Base-by-base conservation (phyloP, 1,139 yeast genomes). In the Magnusiomyces magnusii region DNA sequence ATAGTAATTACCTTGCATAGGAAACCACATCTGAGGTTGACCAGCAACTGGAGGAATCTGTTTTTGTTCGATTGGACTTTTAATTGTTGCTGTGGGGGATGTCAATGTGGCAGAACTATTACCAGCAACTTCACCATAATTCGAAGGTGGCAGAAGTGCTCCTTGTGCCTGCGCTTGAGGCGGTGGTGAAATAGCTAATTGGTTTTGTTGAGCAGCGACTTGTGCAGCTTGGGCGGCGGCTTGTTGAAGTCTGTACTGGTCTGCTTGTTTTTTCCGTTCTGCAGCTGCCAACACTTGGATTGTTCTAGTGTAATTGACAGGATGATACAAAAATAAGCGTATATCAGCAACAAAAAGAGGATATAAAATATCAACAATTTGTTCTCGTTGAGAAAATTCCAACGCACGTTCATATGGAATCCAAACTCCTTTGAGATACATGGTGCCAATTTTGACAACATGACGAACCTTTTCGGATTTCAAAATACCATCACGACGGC, bases 381-480 rank as follows among this genome's bases (percentile, higher is more conserved):
- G 86, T 73, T 92, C 97, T 66, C 88, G 79, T 74, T 88, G 91
- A 41, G 97, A 97, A 84, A 92, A 87, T 31, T 89, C 87, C 57
- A 88, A 77, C 0, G 97, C 98, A 58, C 97, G 79, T 66, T 92
- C 97, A 72, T 91, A 91, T 0, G 98, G 97, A 64, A 92, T 91
- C 98, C 98, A 92, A 1, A 97, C 98, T 57, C 99, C 99, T 75
- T 92, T 92, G 68, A 92, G 78, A 72, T 92, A 96, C 97, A 92
- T 92, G 23, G 96, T 88, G 13, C 99, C 99, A 65, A 92, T 89
- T 74, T 92, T 92, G 60, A 92, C 97, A 55, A 93, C 98, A 71
- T 90, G 95, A 55, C 98, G 79, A 49, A 84, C 83, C 71, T 90
- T 88, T 72, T 92, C 97, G 62, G 88, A 84, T 75, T 92, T 92